phyloP scores from a whole-genome alignment of 2,329 filamentous ascomycete genomes.

The Sporothrix protearum region DNA sequence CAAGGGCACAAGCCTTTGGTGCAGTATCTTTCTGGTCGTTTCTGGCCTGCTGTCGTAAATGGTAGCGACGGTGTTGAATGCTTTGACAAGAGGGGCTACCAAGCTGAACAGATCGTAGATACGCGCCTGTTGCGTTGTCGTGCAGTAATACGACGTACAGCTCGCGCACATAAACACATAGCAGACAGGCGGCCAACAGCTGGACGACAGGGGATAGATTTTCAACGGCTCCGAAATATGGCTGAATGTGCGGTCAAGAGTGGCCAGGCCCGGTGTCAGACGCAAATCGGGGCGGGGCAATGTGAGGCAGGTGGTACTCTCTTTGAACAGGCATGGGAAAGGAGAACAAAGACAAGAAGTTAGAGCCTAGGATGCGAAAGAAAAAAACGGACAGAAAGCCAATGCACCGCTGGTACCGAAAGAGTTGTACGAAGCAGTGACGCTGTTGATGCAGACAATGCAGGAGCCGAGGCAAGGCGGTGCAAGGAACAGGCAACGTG shows the following conservation, averaged over 20 bases:
- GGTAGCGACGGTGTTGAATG: neutral
- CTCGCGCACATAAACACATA: neutral
- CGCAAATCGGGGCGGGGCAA: slow-evolving; percentile 7
- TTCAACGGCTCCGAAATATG: neutral
- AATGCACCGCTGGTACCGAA: neutral
- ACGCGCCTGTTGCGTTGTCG: neutral
- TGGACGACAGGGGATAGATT: neutral
- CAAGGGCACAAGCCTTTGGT: neutral
- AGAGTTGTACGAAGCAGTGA: neutral
- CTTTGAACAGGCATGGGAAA: neutral
- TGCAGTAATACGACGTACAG: neutral
- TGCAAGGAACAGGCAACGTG: neutral
- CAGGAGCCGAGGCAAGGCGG: neutral
- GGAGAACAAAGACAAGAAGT: neutral
- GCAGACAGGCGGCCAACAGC: neutral
- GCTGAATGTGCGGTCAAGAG: slow-evolving; percentile 16
- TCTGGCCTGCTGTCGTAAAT: neutral
- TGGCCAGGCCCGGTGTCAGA: neutral
- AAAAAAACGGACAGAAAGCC: neutral
- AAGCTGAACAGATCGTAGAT: neutral
- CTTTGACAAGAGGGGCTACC: neutral
- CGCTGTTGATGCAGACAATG: neutral
- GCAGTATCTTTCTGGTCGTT: neutral
- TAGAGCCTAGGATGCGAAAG: neutral
- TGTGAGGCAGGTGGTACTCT: neutral